Conservation (phyloP, 257 asterid genomes). For the Mentha longifolia region DNA sequence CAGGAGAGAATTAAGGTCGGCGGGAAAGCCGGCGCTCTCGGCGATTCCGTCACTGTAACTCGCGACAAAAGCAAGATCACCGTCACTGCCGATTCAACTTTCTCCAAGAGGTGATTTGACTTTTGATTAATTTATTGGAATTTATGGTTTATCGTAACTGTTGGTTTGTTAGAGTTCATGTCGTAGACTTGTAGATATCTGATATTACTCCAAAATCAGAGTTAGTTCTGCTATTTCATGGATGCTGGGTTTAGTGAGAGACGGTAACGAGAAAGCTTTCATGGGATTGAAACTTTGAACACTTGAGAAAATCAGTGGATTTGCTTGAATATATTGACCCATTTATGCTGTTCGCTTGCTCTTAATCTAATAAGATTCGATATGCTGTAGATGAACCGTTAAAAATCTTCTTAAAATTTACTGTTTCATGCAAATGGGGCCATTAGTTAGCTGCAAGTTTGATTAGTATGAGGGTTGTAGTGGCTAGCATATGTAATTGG, state of each 20-base stretch:
- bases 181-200: not conserved
- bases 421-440: not conserved
- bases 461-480: not conserved
- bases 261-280: not conserved
- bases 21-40: conserved; percentile 70
- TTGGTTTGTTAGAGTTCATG: not conserved
- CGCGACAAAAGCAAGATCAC: conserved; percentile 67
- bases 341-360: not conserved
- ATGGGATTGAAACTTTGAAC: not conserved
- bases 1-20: conserved; percentile 74
- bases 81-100: conserved; percentile 51
- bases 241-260: not conserved
- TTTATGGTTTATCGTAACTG: not conserved
- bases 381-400: not conserved
- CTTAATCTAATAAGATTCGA: not conserved
- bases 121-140: not conserved
- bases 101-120: conserved; percentile 56
- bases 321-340: not conserved
- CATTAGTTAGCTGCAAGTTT: not conserved
- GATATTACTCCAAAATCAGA: not conserved
- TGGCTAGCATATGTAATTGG: not conserved
- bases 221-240: not conserved
- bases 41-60: conserved; percentile 55
- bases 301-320: not conserved
- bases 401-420: not conserved